Base-by-base conservation (phyloP, 2,329 filamentous ascomycete species). In the Graphilbum fragrans region DNA sequence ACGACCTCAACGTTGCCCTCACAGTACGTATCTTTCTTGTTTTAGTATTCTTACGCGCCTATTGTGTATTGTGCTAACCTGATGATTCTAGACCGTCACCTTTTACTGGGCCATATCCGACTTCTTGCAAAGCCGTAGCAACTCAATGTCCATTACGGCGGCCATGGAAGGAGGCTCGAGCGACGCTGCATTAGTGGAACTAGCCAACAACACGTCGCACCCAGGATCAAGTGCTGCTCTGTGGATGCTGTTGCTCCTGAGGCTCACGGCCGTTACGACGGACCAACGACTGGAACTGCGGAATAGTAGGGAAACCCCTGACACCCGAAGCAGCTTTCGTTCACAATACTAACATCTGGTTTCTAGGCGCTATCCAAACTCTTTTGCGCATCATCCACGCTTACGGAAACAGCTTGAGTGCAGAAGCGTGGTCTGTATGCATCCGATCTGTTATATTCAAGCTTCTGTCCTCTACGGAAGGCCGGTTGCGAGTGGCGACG, bases 21-120 rank as follows among this genome's bases (percentile, higher is more conserved):
- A 96, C 92, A 27, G 82, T 85, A 66, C 60, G 74, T 58, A n/a
- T 17, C 5, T 34, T 18, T 17, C 17, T 14, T 18, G 17, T 6
- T 5, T 34, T 34, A 12, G 7, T 11, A 19, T 33, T 35, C 10
- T 19, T 32, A 5, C 14, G n/a, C n/a, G n/a, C n/a, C 20, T 35
- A 14, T 3, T 17, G 29, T 32, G 10, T 6, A 14, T 16, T 19
- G 10, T 10, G 7, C 35, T 48, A 12, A 42, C 35, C 29, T 12
- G 39, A 45, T 31, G 22, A 27, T 37, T 19, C 3, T 39, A 86
- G 76, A 92, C 88, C 1, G 85, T 94, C 9, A 94, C 90, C 0
- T 92, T 94, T 55, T 94, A 94, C 58, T 95, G 88, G 86, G 88
- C 90, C 41, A 74, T 95, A 8, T 94, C 90, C 0, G 88, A 95